Evolutionary conservation across 2,329 filamentous ascomycete species (phyloP).

Genomic region (Diaporthe batatas): DNA sequence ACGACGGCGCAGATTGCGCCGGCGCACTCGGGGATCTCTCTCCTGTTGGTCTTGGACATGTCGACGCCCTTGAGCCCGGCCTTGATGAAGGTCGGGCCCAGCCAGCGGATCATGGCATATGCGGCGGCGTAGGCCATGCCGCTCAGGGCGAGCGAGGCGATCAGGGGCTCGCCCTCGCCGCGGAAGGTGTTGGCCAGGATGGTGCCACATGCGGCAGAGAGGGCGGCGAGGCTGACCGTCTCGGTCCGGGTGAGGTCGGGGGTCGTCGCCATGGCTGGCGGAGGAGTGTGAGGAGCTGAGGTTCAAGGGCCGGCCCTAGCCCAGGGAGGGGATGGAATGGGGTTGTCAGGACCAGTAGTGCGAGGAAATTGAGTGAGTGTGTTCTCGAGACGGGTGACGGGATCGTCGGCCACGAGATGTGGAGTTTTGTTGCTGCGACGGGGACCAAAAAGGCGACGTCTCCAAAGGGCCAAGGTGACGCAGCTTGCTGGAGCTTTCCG

Average conservation of each 20-base stretch:
- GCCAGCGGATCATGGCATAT: conserved; percentile 92
- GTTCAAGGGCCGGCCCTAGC: conserved; percentile 19
- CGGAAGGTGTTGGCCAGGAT: conserved; percentile 86
- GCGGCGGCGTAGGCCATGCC: conserved; percentile 84
- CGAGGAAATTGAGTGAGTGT: neutral
- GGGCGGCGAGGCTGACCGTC: conserved; percentile 67
- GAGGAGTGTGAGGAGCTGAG: neutral
- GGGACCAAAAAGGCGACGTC: conserved; percentile 35
- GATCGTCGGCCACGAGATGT: neutral
- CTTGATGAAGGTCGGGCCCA: conserved; percentile 88
- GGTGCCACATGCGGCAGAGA: conserved; percentile 77
- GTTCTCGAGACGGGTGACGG: neutral
- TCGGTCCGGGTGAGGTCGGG: conserved; percentile 63
- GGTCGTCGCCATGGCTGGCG: conserved; percentile 35
- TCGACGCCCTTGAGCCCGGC: conserved; percentile 92
- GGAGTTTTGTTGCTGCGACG: conserved; percentile 1
- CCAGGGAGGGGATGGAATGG: neutral
- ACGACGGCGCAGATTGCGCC: conserved; percentile 93
- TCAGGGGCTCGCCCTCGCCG: conserved; percentile 87
- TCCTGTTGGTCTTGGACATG: conserved; percentile 77
- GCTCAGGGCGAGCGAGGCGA: conserved; percentile 90
- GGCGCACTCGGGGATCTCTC: conserved; percentile 95
- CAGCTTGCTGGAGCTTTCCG: conserved; percentile 31
- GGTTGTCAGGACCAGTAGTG: neutral
- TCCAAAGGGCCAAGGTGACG: conserved; percentile 35